Conservation (phyloP, 2,329 filamentous ascomycete genomes). For the Penicillium sp. region DNA sequence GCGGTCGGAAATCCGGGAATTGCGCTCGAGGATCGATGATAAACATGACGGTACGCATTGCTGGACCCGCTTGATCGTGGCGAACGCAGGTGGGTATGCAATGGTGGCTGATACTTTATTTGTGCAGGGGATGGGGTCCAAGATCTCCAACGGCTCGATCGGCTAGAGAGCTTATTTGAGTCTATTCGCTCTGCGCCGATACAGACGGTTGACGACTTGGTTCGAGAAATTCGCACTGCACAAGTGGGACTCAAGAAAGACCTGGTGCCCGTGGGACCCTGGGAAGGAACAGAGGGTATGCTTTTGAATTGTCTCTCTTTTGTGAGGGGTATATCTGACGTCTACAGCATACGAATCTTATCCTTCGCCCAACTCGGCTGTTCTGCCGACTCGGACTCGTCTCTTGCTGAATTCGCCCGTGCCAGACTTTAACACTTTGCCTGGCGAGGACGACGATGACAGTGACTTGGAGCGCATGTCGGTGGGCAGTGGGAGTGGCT, state of each 20-base stretch:
- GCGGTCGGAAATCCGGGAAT: slow-evolving; percentile 36
- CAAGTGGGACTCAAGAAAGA: slow-evolving; percentile 20
- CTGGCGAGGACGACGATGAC: slow-evolving; percentile 13
- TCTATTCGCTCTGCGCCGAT: slow-evolving; percentile 36
- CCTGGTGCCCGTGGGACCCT: slow-evolving; percentile 21
- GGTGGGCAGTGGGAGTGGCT: slow-evolving; percentile 23
- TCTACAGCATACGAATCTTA: slow-evolving; percentile 20
- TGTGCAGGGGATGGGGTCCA: slow-evolving; percentile 18
- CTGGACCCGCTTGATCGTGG: slow-evolving; percentile 2
- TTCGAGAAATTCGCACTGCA: slow-evolving; percentile 30
- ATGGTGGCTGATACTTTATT: background rate
- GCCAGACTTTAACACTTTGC: slow-evolving; percentile 17
- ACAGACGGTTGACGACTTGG: slow-evolving; percentile 32
- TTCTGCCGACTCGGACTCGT: slow-evolving; percentile 11
- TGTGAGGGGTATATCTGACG: background rate
- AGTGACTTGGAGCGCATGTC: slow-evolving; percentile 21
- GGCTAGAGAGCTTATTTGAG: slow-evolving; percentile 36
- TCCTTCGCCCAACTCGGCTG: slow-evolving; percentile 3
- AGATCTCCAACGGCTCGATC: slow-evolving; percentile 28
- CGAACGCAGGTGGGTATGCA: background rate
- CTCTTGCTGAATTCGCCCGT: background rate
- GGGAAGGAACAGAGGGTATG: slow-evolving; percentile 29
- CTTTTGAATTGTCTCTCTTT: background rate
- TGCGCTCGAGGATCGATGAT: slow-evolving; percentile 28
- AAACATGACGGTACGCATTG: slow-evolving; percentile 23